A percentile compares a stretch with the other conserved stretches of the same genome.
Conservation (phyloP, 1,284 basidiomycete genomes). For the Mycena citricolor region DNA sequence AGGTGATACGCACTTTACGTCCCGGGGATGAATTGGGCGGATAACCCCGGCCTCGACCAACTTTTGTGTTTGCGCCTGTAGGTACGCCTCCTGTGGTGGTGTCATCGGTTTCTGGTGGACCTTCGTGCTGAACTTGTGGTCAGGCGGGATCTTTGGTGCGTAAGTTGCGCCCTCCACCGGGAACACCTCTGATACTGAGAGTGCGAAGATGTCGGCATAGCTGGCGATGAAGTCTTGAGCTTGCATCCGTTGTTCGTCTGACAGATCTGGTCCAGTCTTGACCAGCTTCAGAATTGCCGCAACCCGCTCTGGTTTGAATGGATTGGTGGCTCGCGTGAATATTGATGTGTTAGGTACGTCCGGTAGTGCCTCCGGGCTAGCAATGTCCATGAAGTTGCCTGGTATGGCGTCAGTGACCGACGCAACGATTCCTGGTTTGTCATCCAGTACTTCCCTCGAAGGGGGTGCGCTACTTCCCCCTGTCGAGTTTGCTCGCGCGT, state of each 20-base stretch:
- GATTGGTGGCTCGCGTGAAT: slow-evolving; percentile 8
- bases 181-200: slow-evolving; percentile 30
- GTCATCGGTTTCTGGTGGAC: slow-evolving; percentile 29
- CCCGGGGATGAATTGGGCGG: slow-evolving; percentile 1
- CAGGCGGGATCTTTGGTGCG: slow-evolving; percentile 25
- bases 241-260: slow-evolving; percentile 1
- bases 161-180: slow-evolving; percentile 26
- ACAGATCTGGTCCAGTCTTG: slow-evolving; percentile 22
- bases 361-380: too few species aligned
- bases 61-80: too few species aligned
- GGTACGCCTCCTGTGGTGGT: slow-evolving; percentile 32
- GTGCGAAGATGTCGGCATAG: slow-evolving; percentile 31
- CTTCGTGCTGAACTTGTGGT: slow-evolving; percentile 26
- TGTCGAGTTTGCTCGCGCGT: slow-evolving; percentile 1
- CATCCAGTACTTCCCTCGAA: slow-evolving; percentile 7
- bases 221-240: slow-evolving; percentile 15
- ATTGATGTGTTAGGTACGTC: too few species aligned
- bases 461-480: slow-evolving; percentile 9
- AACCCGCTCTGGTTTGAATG: slow-evolving; percentile 8
- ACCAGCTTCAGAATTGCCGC: slow-evolving; percentile 2
- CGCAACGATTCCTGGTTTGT: too few species aligned
- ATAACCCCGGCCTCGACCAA: slow-evolving; percentile 10
- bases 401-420: too few species aligned
- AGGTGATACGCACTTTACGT: slow-evolving; percentile 13
- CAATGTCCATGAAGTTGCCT: too few species aligned